Evolutionary conservation across 306 rosid species (phyloP).

Genomic region (Senna siamea): DNA sequence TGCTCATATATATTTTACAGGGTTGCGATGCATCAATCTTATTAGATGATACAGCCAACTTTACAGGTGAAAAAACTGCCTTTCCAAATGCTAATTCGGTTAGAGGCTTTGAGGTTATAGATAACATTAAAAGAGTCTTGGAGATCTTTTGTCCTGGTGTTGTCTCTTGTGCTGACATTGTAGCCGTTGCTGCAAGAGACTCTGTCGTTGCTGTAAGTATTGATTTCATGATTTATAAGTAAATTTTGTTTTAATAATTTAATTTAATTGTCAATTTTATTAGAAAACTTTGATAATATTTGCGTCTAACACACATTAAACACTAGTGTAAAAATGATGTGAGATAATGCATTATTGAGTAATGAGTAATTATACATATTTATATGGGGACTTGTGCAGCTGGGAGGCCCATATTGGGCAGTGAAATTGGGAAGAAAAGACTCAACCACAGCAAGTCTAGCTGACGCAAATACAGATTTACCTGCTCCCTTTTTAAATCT

Average conservation of each 20-base stretch:
- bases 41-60: constrained; percentile 47
- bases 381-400: too few relatives aligned
- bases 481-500: constrained; percentile 54
- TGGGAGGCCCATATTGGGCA: constrained; percentile 52
- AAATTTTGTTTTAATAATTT: too few relatives aligned
- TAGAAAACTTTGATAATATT: too few relatives aligned
- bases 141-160: constrained; percentile 59
- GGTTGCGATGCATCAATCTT: constrained; percentile 68
- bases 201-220: constrained; percentile 56
- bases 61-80: constrained; percentile 51
- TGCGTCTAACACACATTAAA: too few relatives aligned
- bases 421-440: constrained; percentile 60
- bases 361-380: too few relatives aligned
- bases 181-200: constrained; percentile 63
- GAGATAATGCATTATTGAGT: too few relatives aligned
- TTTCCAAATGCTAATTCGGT: constrained; percentile 53
- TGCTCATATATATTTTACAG: constrained; percentile 36
- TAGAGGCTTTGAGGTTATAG: constrained; percentile 66
- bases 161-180: constrained; percentile 71
- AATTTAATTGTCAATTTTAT: too few relatives aligned
- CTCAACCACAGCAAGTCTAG: constrained; percentile 54
- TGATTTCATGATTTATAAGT: too few relatives aligned
- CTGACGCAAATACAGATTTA: constrained; percentile 43
- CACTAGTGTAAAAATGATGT: too few relatives aligned
- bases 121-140: constrained; percentile 50